Conservation (phyloP, 2,329 filamentous ascomycete genomes). For the Stemphylium vesicarium region DNA sequence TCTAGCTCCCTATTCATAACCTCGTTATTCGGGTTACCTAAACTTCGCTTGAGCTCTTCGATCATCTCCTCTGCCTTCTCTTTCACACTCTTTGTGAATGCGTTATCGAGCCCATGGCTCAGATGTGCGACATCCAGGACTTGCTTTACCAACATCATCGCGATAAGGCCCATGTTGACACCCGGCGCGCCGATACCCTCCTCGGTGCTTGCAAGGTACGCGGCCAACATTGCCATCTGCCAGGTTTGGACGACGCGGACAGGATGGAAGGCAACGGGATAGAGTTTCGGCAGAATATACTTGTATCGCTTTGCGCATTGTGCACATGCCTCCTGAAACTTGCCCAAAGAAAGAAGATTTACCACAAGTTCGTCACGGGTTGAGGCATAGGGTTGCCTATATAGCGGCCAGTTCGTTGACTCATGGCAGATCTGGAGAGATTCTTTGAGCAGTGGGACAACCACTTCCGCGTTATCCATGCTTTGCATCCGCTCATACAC, state of each 20-base stretch:
- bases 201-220: slow-evolving; percentile 38
- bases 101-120: slow-evolving; percentile 53
- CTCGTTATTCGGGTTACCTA: slow-evolving; percentile 30
- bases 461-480: slow-evolving; percentile 33
- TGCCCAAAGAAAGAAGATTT: slow-evolving; percentile 51
- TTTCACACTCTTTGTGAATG: slow-evolving; percentile 50
- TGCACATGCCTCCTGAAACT: slow-evolving; percentile 57
- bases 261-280: slow-evolving; percentile 58
- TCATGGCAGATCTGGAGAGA: slow-evolving; percentile 51
- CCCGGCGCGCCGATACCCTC: slow-evolving; percentile 36
- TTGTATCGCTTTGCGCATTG: slow-evolving; percentile 61
- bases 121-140: slow-evolving; percentile 47
- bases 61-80: slow-evolving; percentile 47
- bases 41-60: slow-evolving; percentile 23
- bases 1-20: slow-evolving; percentile 35
- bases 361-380: slow-evolving; percentile 62
- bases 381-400: slow-evolving; percentile 62
- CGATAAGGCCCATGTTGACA: slow-evolving; percentile 52
- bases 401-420: slow-evolving; percentile 54
- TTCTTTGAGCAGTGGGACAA: slow-evolving; percentile 45
- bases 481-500: slow-evolving; percentile 34
- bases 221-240: slow-evolving; percentile 47
- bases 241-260: slow-evolving; percentile 60
- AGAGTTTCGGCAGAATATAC: slow-evolving; percentile 59
- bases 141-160: slow-evolving; percentile 53